Base-by-base conservation (phyloP, 2,329 filamentous ascomycete genomes). In the Pseudocercospora cruenta region DNA sequence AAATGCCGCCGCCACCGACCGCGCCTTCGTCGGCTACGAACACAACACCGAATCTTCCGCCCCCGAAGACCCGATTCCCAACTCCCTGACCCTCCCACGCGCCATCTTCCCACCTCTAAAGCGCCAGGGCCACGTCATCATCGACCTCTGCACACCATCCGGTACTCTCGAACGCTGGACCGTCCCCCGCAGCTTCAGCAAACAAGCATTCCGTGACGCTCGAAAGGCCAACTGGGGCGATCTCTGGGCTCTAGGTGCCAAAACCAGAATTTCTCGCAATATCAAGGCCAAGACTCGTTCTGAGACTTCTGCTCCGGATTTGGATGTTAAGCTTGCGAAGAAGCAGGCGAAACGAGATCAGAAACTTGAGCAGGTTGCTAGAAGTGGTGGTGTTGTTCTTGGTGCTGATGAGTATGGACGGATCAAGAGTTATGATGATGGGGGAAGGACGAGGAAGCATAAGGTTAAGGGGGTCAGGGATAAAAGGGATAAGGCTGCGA, bases 131-230 rank as follows among this genome's bases (percentile, higher is more conserved):
- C 95, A 99, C 77, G 90, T 98, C 51, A 92, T 91, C 16, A 82
- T 99, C 28, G 95, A 99, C 76, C 78, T 98, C 2, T 99, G 95
- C 83, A 98, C 95, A 0, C 91, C 94, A 0, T 85, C 87, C 0
- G 95, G 92, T 33, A 88, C 86, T 49, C 88, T 97, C 36, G 94
- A 99, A 82, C 91, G 95, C 63, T 99, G 95, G 95, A 95, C 91
- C 0, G 90, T 99, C 0, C 92, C 94, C 1, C 89, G 89, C 72
- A 93, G 89, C 66, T 95, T 90, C 79, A 90, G 90, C 77, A 89
- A 87, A 72, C 88, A 91, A 73, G 93, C 93, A 0, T 98, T 94
- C 81, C 92, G 91, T 73, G 95, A 98, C 76, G 95, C 95, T 39
- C 88, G 95, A 68, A 99, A 99, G 81, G 87, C 90, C 0, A 82